Evolutionary conservation across 805 yeast genomes (phyloP).

Genomic region (Sugiyamaella smithiae): DNA sequence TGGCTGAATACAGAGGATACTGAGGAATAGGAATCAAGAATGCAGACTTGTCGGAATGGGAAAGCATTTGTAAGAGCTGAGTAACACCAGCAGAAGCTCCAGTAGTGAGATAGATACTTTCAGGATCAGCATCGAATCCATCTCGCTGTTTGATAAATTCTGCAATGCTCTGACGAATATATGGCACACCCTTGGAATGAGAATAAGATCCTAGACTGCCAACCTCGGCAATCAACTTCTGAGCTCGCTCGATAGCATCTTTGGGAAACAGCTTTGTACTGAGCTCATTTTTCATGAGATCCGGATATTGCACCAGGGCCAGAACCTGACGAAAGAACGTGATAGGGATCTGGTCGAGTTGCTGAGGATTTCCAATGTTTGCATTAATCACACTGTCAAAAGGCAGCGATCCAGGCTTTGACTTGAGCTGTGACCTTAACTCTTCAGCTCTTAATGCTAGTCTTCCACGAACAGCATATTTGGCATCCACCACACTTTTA

Average conservation of each 20-base stretch:
- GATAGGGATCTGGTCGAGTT: conserved; percentile 87
- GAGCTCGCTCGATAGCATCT: conserved; percentile 77
- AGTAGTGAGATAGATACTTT: conserved; percentile 77
- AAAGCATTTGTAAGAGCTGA: conserved; percentile 66
- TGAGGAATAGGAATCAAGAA: conserved; percentile 95
- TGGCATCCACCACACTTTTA: conserved; percentile 72
- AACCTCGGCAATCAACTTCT: conserved; percentile 52
- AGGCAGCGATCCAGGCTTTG: conserved; percentile 63
- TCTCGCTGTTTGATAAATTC: conserved; percentile 77
- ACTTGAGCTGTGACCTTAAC: conserved; percentile 53
- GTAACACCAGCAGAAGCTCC: conserved; percentile 97
- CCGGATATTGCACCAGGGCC: conserved; percentile 83
- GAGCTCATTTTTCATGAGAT: conserved; percentile 44
- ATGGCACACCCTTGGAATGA: conserved; percentile 80
- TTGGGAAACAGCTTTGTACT: conserved; percentile 42
- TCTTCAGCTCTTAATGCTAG: conserved; percentile 95
- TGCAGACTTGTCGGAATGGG: conserved; percentile 59
- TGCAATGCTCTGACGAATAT: conserved; percentile 75
- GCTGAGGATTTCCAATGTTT: conserved; percentile 98
- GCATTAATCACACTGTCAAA: conserved; percentile 79
- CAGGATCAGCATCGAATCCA: conserved; percentile 62
- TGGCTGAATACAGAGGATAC: conserved; percentile 96
- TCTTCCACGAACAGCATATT: conserved; percentile 93
- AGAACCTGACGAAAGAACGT: conserved; percentile 94
- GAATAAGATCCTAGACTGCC: conserved; percentile 96